Conservation (phyloP, 805 yeast genomes). For the Komagataella pastoris region DNA sequence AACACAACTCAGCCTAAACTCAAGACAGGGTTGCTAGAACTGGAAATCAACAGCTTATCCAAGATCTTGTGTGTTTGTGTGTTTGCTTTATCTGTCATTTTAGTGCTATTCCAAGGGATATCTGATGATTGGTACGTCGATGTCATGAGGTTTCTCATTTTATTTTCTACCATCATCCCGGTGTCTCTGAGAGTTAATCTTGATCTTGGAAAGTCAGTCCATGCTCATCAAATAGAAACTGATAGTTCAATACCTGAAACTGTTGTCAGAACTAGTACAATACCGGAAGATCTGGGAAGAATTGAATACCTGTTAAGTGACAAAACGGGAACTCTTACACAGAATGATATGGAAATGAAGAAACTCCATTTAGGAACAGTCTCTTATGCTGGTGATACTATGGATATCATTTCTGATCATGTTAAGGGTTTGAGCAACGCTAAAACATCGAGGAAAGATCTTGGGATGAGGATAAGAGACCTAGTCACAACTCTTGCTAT, state of each 20-base stretch:
- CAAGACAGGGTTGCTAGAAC: slow-evolving; percentile 78
- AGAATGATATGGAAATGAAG: slow-evolving; percentile 94
- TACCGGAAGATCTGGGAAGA: slow-evolving; percentile 95
- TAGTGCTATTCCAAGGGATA: slow-evolving; percentile 76
- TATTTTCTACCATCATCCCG: slow-evolving; percentile 92
- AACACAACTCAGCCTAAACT: slow-evolving; percentile 83
- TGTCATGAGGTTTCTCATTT: slow-evolving; percentile 76
- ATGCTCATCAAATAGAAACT: slow-evolving; percentile 89
- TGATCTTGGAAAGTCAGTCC: slow-evolving; percentile 91
- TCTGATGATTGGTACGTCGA: slow-evolving; percentile 74
- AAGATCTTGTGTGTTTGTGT: slow-evolving; percentile 84
- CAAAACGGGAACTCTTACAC: slow-evolving; percentile 95
- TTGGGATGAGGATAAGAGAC: slow-evolving; percentile 67
- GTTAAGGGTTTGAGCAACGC: slow-evolving; percentile 25
- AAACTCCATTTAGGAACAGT: slow-evolving; percentile 88
- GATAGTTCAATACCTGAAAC: slow-evolving; percentile 74
- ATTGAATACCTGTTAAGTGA: slow-evolving; percentile 87
- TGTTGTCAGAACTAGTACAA: slow-evolving; percentile 91
- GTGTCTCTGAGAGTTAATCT: slow-evolving; percentile 89
- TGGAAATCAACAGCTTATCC: slow-evolving; percentile 81
- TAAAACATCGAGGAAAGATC: slow-evolving; percentile 40
- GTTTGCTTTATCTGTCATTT: slow-evolving; percentile 56
- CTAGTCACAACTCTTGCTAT: slow-evolving; percentile 71
- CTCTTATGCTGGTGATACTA: slow-evolving; percentile 81
- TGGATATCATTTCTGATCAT: slow-evolving; percentile 76